Evolutionary conservation across 176 grass and related monocot species (phyloP).

Genomic region (Musa troglodytarum): DNA sequence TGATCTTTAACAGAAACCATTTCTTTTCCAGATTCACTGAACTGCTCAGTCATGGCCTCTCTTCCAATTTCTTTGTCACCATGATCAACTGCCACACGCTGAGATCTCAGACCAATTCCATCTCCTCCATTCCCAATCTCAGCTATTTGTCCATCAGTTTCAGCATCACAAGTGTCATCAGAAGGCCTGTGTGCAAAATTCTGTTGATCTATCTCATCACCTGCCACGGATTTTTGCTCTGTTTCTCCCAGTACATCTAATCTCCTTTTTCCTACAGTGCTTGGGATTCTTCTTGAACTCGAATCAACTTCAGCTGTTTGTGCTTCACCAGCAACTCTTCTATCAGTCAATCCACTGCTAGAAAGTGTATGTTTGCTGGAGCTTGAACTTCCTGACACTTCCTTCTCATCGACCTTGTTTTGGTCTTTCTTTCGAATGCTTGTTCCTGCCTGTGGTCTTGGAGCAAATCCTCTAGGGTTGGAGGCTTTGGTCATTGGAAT

Average conservation of each 20-base stretch:
- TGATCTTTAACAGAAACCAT: constrained; percentile 3
- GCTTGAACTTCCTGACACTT: constrained; percentile 4
- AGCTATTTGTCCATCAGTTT: constrained; percentile 34
- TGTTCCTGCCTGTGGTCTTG: constrained; percentile 29
- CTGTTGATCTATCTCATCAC: constrained; percentile 14
- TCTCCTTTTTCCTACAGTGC: background rate
- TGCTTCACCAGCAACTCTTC: background rate
- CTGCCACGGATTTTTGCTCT: background rate
- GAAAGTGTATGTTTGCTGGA: constrained; percentile 9
- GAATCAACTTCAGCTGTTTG: constrained; percentile 15
- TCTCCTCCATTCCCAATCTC: constrained; percentile 34
- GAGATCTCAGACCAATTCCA: constrained; percentile 13
- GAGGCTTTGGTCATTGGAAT: constrained; percentile 40
- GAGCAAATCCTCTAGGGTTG: constrained; percentile 33
- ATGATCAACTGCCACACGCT: background rate
- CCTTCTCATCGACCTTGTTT: constrained; percentile 12
- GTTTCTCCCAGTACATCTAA: constrained; percentile 11
- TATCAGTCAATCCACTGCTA: constrained; percentile 1
- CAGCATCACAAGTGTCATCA: constrained; percentile 16
- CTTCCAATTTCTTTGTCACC: background rate
- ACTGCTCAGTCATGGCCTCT: background rate
- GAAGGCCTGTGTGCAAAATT: constrained; percentile 7
- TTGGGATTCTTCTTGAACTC: constrained; percentile 8
- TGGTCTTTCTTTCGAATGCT: constrained; percentile 35
- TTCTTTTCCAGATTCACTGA: constrained; percentile 14